Evolutionary conservation across 116 monocot genomes (phyloP).

Genomic region (Cymodocea nodosa): DNA sequence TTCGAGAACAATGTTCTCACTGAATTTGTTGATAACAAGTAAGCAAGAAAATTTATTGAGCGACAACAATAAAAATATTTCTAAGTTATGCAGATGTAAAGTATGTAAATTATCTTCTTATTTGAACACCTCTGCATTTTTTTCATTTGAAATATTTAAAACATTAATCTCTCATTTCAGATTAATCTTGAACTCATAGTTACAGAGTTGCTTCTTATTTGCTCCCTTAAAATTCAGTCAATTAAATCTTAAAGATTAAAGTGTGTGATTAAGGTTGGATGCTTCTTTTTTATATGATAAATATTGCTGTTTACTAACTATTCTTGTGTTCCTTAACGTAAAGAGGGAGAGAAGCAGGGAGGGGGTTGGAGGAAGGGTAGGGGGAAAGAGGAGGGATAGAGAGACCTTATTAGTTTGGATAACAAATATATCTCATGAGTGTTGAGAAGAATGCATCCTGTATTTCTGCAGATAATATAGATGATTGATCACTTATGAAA

Average conservation of each 20-base stretch:
- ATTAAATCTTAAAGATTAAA: background rate
- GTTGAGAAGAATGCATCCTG: background rate
- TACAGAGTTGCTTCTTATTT: background rate
- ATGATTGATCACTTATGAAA: background rate
- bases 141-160: background rate
- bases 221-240: background rate
- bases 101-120: background rate
- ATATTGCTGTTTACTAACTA: no score
- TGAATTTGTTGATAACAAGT: slow-evolving; percentile 57
- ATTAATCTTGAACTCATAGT: background rate
- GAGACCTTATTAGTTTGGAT: background rate
- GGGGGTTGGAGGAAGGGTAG: no score
- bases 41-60: slow-evolving; percentile 7
- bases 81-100: background rate
- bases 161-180: background rate
- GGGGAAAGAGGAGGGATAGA: background rate
- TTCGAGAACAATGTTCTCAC: slow-evolving; percentile 57
- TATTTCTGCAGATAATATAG: background rate
- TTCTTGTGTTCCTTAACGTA: no score
- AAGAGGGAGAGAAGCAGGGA: no score
- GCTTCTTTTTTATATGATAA: background rate
- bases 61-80: background rate
- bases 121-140: background rate
- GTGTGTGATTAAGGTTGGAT: background rate
- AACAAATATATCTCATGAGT: background rate